phyloP scores from a whole-genome alignment of 345 rosid genomes.

The Hypericum androsaemum region DNA sequence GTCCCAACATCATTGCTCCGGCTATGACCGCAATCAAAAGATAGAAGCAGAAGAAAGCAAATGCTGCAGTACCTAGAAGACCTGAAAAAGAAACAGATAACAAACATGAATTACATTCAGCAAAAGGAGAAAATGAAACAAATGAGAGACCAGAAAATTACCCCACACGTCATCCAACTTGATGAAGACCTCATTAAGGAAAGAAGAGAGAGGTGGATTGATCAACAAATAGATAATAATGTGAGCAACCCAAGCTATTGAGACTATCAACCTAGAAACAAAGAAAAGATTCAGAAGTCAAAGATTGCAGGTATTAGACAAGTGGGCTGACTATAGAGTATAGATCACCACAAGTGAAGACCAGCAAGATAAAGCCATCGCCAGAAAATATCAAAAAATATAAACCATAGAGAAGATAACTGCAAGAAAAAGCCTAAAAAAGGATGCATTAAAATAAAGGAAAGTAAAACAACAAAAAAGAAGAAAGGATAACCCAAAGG shows the following conservation, averaged over 20 bases:
- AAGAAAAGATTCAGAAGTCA: not conserved
- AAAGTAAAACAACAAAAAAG: too few species aligned
- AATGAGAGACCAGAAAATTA: slow-evolving; percentile 23
- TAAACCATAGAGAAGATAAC: too few species aligned
- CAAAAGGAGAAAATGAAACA: too few species aligned
- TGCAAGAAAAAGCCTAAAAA: too few species aligned
- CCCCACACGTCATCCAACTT: slow-evolving; percentile 97
- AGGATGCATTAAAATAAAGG: too few species aligned
- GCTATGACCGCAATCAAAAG: slow-evolving; percentile 89
- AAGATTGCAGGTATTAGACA: not conserved
- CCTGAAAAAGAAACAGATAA: slow-evolving; percentile 36
- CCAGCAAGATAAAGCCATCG: too few species aligned
- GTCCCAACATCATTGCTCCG: slow-evolving; percentile 96
- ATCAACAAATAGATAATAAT: slow-evolving; percentile 73
- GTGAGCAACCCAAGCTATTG: slow-evolving; percentile 95
- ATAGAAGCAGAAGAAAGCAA: slow-evolving; percentile 96
- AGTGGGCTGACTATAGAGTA: not conserved
- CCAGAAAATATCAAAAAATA: too few species aligned
- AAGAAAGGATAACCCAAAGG: too few species aligned
- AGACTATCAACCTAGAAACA: slow-evolving; percentile 64
- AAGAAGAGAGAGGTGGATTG: slow-evolving; percentile 82
- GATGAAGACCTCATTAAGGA: slow-evolving; percentile 90
- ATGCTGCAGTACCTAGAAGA: slow-evolving; percentile 89
- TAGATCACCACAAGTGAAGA: not conserved
- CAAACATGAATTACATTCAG: slow-evolving; percentile 10